phyloP scores from a whole-genome alignment of 768 basidiomycete genomes.

The Tulasnella sp. region DNA sequence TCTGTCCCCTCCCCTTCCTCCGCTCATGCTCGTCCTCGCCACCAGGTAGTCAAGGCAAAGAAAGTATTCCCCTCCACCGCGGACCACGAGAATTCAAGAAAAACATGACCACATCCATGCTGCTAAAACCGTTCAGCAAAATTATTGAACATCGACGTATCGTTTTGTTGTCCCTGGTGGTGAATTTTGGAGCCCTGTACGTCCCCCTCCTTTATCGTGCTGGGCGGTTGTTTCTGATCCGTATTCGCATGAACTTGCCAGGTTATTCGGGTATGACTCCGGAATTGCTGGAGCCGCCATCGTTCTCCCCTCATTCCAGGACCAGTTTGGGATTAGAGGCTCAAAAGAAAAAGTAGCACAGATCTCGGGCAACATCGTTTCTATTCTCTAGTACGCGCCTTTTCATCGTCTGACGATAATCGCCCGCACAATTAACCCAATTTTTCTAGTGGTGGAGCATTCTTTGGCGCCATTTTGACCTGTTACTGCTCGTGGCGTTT shows the following conservation, averaged over 20 bases:
- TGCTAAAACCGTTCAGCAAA: background rate
- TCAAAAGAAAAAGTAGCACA: background rate
- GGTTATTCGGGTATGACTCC: slow-evolving; percentile 26
- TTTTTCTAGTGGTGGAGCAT: slow-evolving; percentile 20
- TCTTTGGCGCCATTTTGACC: slow-evolving; percentile 23
- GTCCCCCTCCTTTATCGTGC: background rate
- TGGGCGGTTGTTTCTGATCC: background rate
- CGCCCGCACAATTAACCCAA: background rate
- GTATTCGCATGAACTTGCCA: background rate
- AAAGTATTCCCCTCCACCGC: background rate
- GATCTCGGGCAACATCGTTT: slow-evolving; percentile 25
- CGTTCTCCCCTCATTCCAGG: slow-evolving; percentile 26
- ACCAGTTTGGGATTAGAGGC: slow-evolving; percentile 16
- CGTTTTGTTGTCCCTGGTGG: slow-evolving; percentile 1
- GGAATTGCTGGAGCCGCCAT: slow-evolving; percentile 26
- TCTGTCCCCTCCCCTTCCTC: background rate
- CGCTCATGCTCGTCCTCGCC: background rate
- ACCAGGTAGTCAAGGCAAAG: background rate
- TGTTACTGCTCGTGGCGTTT: slow-evolving; percentile 13
- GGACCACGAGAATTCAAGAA: background rate
- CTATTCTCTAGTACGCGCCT: slow-evolving; percentile 21
- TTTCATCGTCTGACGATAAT: background rate
- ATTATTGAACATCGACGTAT: slow-evolving; percentile 20
- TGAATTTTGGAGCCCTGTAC: slow-evolving; percentile 27
- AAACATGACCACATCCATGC: background rate